phyloP scores from a whole-genome alignment of 202 grass and related monocot genomes.

The Setaria viridis region DNA sequence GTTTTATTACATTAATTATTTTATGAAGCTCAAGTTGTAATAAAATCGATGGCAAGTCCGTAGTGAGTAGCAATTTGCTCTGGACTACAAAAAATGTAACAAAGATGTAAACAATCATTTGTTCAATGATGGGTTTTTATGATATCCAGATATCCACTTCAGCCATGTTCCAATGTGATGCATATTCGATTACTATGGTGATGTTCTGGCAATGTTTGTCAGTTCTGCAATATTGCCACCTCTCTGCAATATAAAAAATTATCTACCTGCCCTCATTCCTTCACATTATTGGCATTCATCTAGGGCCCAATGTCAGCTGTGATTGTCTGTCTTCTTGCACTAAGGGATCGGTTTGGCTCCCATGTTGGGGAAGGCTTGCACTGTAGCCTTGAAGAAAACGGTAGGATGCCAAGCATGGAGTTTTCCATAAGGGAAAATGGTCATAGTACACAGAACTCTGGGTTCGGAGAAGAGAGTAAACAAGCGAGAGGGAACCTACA shows the following conservation, averaged over 20 bases:
- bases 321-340: constrained; percentile 58
- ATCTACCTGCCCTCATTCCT: constrained; percentile 1
- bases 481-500: constrained; percentile 25
- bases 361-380: constrained; percentile 40
- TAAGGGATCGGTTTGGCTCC: constrained; percentile 57
- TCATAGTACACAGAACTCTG: constrained; percentile 20
- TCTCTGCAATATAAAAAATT: constrained; percentile 23
- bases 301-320: constrained; percentile 67
- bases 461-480: constrained; percentile 33
- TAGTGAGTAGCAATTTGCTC: background rate
- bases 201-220: constrained; percentile 27
- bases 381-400: constrained; percentile 44
- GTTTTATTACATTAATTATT: background rate
- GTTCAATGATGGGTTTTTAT: constrained; percentile 17
- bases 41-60: background rate
- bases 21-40: background rate
- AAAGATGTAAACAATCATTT: background rate
- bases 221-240: constrained; percentile 13
- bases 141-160: background rate
- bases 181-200: background rate
- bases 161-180: background rate
- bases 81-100: background rate
- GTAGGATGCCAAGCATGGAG: constrained; percentile 29
- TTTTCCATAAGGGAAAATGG: constrained; percentile 40
- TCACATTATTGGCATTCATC: constrained; percentile 37